Evolutionary conservation across 2,329 filamentous ascomycete species (phyloP).

Genomic region (Beauveria bassiana): DNA sequence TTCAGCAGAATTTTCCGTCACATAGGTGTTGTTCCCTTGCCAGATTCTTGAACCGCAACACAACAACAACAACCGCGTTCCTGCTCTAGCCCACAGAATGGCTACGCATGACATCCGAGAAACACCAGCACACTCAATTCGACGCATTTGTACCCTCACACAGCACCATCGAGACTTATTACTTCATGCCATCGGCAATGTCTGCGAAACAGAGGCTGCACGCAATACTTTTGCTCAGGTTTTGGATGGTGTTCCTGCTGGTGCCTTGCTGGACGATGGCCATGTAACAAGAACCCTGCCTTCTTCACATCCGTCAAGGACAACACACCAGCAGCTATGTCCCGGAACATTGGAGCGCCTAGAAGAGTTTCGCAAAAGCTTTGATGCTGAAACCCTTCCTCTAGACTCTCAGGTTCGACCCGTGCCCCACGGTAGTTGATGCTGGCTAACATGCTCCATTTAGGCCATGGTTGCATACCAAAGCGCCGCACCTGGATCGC

Average conservation of each 20-base stretch:
- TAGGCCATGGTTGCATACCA: conserved; percentile 17
- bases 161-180: background rate
- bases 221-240: conserved; percentile 18
- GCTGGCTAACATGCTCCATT: background rate
- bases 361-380: conserved; percentile 12
- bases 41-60: too few species aligned
- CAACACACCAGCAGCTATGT: conserved; percentile 15
- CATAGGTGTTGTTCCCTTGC: too few species aligned
- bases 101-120: too few species aligned
- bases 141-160: background rate
- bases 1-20: too few species aligned
- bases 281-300: background rate
- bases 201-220: conserved; percentile 13
- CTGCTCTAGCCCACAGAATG: too few species aligned
- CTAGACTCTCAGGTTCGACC: conserved; percentile 15
- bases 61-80: too few species aligned
- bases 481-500: conserved; percentile 17
- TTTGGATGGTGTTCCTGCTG: conserved; percentile 18
- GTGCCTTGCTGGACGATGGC: background rate
- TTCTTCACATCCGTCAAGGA: conserved; percentile 13
- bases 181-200: background rate
- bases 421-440: background rate
- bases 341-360: conserved; percentile 14
- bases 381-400: conserved; percentile 2
- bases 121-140: background rate